Conservation (phyloP, 2,329 filamentous ascomycete genomes). For the Huntiella moniliformis region DNA sequence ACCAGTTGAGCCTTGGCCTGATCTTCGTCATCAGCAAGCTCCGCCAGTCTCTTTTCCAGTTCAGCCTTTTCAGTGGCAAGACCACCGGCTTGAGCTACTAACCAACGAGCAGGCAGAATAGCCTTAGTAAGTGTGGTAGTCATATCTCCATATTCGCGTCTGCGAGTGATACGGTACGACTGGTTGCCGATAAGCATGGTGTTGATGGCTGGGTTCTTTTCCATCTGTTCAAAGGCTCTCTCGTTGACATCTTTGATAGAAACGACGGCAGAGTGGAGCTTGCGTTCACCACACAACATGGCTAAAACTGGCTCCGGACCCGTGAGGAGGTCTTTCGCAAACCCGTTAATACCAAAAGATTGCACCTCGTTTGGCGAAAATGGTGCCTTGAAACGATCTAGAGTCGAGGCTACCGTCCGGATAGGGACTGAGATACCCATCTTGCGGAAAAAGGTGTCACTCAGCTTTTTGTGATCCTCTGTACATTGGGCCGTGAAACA, state of each 20-base stretch:
- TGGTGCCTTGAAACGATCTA: constrained; percentile 36
- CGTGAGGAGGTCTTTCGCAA: constrained; percentile 57
- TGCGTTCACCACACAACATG: constrained; percentile 64
- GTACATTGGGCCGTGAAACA: constrained; percentile 60
- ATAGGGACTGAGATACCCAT: constrained; percentile 56
- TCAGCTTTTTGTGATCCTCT: constrained; percentile 57
- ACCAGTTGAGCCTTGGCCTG: constrained; percentile 20
- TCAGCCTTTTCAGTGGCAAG: constrained; percentile 46
- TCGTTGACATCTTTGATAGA: constrained; percentile 43
- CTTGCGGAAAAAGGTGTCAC: constrained; percentile 40
- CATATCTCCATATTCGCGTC: constrained; percentile 61
- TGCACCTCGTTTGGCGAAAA: constrained; percentile 36
- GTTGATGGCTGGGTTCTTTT: constrained; percentile 35
- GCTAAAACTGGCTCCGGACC: constrained; percentile 71
- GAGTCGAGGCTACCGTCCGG: constrained; percentile 36
- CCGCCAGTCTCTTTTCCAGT: constrained; percentile 33
- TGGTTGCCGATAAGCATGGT: constrained; percentile 53
- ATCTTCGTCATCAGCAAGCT: constrained; percentile 21
- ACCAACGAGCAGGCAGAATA: neutral
- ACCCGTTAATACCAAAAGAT: constrained; percentile 54
- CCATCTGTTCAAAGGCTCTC: constrained; percentile 48
- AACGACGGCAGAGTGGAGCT: constrained; percentile 50
- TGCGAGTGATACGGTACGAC: constrained; percentile 45
- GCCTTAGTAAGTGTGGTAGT: constrained; percentile 44
- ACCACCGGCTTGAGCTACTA: neutral